Evolutionary conservation across 2,329 filamentous ascomycete genomes (phyloP), one percentile per base, ranked within the genome.

Genomic region (Gnomoniopsis smithogilvyi): DNA sequence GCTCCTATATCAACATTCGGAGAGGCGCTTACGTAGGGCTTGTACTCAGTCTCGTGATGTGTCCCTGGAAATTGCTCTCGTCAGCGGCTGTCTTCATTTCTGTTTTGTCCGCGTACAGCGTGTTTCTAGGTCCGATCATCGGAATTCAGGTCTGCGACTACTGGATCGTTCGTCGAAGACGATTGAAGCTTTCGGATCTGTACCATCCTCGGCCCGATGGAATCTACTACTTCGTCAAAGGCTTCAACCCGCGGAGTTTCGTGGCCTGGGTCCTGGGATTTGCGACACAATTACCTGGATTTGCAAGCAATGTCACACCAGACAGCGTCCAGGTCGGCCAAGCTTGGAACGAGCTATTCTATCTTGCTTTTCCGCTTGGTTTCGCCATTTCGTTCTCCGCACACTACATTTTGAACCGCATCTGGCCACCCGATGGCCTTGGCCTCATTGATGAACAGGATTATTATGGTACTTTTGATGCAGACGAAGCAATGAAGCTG

Each of bases 1-100:
- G 81, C 0, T 74, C 72, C 45, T 84, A 78, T 62, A 77, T 86
- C 68, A 83, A 82, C 66, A 84, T 85, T 59, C 71, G 81, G 4
- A 76, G 83, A 2, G 83, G 83, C 1, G 75, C 75, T 3, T 48
- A 48, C 46, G 30, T 48, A 7, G 46, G 46, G 7, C 46, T 48
- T 6, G 6, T 48, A 11, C 24, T 48, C 10, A 48, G 46, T 22
- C 21, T 48, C 21, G 46, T 22, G 6, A 12, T 48, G 11, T 48
- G 46, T 60, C 81, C 81, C 0, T 85, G 81, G 81, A 70, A 82
- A 58, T 71, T 83, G 0, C 69, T 83, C 3, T 72, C 74, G 8
- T 73, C 70, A 0, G 77, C 80, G 1, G 67, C 71, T 11, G 76
- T 74, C 0, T 81, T 82, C 68, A 74, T 80, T 61, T 72, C 68